Percentiles rank a stretch among this genome's conserved stretches.
Evolutionary conservation across 1,284 basidiomycete species (phyloP).

Genomic region (Ganoderma sp.): DNA sequence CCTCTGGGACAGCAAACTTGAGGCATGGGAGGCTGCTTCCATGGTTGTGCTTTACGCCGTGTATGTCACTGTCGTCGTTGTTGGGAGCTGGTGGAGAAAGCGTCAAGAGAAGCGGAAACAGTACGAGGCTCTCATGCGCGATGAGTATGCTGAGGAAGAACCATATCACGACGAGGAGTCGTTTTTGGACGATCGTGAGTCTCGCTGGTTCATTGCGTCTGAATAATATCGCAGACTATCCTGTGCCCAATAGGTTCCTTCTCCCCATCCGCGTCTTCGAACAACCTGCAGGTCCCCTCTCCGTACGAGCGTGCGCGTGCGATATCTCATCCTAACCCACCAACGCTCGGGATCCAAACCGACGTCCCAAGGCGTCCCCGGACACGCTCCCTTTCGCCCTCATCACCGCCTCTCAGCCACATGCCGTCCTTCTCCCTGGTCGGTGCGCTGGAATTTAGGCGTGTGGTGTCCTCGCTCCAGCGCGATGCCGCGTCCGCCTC

Average conservation of each 20-base stretch:
- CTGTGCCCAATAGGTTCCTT: background rate
- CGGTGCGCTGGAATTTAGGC: slow-evolving; percentile 92
- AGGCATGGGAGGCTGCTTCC: slow-evolving; percentile 72
- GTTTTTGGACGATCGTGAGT: slow-evolving; percentile 68
- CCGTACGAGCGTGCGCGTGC: slow-evolving; percentile 43
- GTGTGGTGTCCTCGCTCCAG: slow-evolving; percentile 83
- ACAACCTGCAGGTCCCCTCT: slow-evolving; percentile 26
- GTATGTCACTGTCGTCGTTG: slow-evolving; percentile 82
- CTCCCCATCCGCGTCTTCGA: slow-evolving; percentile 16
- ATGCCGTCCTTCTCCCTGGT: slow-evolving; percentile 89
- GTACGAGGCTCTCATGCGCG: slow-evolving; percentile 59
- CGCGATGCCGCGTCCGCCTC: slow-evolving; percentile 63
- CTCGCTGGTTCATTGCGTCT: background rate
- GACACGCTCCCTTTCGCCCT: slow-evolving; percentile 46
- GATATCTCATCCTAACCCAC: slow-evolving; percentile 46
- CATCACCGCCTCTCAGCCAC: slow-evolving; percentile 48
- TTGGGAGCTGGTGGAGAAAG: slow-evolving; percentile 79
- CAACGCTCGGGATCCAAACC: slow-evolving; percentile 48
- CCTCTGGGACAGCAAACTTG: slow-evolving; percentile 80
- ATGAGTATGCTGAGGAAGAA: slow-evolving; percentile 66
- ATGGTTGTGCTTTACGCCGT: slow-evolving; percentile 80
- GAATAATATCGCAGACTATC: background rate
- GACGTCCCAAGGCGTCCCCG: slow-evolving; percentile 47
- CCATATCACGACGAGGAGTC: slow-evolving; percentile 51
- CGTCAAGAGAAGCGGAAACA: slow-evolving; percentile 53